Percentiles rank a stretch among this genome's conserved stretches.
phyloP scores from a whole-genome alignment of 345 rosid species.

The Adansonia digitata region DNA sequence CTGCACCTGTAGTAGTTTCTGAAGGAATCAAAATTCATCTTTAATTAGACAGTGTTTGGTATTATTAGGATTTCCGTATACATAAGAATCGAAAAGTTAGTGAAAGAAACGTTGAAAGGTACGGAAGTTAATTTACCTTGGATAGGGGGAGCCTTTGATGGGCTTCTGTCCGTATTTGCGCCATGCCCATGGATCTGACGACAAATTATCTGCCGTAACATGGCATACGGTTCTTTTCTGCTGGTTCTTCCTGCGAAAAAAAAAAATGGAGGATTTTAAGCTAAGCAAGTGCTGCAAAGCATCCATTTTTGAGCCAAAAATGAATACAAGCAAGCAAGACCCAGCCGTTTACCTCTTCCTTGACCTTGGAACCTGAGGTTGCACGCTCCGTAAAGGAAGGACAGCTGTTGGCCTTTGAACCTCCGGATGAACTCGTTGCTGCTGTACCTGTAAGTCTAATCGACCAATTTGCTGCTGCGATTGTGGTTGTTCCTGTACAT shows the following conservation, averaged over 20 bases:
- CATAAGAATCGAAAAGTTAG: background rate
- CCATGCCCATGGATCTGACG: slow-evolving; percentile 93
- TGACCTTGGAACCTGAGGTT: slow-evolving; percentile 36
- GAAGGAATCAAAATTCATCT: background rate
- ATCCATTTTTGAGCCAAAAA: background rate
- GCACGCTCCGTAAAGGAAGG: slow-evolving; percentile 17
- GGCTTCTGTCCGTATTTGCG: slow-evolving; percentile 97
- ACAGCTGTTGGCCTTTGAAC: background rate
- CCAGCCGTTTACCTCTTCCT: slow-evolving; percentile 41
- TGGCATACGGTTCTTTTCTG: slow-evolving; percentile 65
- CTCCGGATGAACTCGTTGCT: background rate
- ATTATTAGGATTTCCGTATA: background rate
- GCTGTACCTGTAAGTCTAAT: background rate
- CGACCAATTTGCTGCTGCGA: background rate
- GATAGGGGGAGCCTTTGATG: slow-evolving; percentile 89
- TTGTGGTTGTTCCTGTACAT: slow-evolving; percentile 17
- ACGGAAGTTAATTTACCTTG: slow-evolving; percentile 40
- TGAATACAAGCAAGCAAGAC: background rate
- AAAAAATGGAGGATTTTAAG: background rate
- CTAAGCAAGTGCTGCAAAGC: background rate
- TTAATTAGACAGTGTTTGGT: background rate
- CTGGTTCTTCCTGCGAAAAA: slow-evolving; percentile 53
- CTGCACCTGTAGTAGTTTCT: slow-evolving; percentile 93
- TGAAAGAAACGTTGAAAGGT: background rate
- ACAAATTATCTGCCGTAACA: slow-evolving; percentile 66